Evolutionary conservation across 805 yeast genomes (phyloP).

Genomic region (Candida broadrunensis): DNA sequence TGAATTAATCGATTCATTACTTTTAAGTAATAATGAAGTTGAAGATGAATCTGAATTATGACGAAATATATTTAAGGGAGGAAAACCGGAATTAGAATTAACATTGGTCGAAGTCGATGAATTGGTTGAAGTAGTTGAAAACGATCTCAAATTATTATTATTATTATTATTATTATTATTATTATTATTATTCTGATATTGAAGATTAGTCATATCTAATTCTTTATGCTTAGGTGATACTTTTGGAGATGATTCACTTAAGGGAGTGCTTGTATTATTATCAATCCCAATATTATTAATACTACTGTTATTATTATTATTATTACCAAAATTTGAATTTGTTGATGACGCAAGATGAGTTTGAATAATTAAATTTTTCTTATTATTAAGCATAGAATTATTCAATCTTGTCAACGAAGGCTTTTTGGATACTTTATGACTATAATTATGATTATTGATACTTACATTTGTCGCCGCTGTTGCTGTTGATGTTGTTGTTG

Average conservation of each 20-base stretch:
- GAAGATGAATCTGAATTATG: conserved; percentile 19
- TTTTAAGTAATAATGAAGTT: not conserved
- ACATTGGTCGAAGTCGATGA: conserved; percentile 4
- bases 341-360: conserved; percentile 8
- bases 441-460: not conserved
- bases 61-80: conserved; percentile 21
- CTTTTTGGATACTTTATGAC: conserved; percentile 14
- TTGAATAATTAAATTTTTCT: conserved; percentile 14
- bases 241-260: not conserved
- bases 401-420: conserved; percentile 15
- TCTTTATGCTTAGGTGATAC: conserved; percentile 2
- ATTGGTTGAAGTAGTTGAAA: conserved; percentile 10
- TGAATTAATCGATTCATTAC: conserved; percentile 4
- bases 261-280: conserved; percentile 1
- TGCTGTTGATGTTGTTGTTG: not conserved
- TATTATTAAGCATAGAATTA: conserved; percentile 8
- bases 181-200: not conserved
- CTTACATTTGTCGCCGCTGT: not conserved
- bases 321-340: conserved; percentile 10
- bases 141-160: not conserved
- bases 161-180: conserved; percentile 5
- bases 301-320: too few species aligned
- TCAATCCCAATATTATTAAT: too few species aligned
- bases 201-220: not conserved
- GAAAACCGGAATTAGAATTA: conserved; percentile 6